A percentile compares a stretch with the other conserved stretches of the same genome.
Conservation (phyloP, 106 monocot genomes). For the Cymbidium sinense region DNA sequence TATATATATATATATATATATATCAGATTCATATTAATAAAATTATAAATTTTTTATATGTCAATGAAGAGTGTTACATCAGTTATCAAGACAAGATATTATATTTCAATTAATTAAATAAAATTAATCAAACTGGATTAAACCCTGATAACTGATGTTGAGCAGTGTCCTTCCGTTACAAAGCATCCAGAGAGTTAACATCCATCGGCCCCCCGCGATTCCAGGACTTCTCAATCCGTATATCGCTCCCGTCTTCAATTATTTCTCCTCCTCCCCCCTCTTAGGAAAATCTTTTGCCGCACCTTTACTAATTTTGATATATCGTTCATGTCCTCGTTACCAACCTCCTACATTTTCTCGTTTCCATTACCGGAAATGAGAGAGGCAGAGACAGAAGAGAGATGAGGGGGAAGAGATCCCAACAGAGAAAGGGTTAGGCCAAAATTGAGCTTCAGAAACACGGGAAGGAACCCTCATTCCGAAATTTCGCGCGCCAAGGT, state of each 20-base stretch:
- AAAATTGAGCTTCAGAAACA: background rate
- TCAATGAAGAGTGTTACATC: too few relatives aligned
- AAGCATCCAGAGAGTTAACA: background rate
- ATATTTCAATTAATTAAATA: too few relatives aligned
- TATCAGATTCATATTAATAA: too few relatives aligned
- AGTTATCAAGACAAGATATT: too few relatives aligned
- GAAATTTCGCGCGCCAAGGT: background rate
- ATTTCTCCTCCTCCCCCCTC: background rate
- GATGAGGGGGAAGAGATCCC: background rate
- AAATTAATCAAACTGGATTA: too few relatives aligned
- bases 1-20: too few relatives aligned
- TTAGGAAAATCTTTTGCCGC: background rate
- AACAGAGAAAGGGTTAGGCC: background rate
- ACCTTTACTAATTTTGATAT: conserved; percentile 1
- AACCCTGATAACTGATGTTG: too few relatives aligned
- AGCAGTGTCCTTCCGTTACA: background rate
- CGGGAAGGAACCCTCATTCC: background rate
- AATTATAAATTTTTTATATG: too few relatives aligned
- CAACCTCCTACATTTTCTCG: conserved; percentile 2
- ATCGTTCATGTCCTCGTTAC: background rate
- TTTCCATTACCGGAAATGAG: background rate
- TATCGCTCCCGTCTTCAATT: background rate
- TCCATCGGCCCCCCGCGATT: background rate
- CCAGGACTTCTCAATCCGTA: background rate
- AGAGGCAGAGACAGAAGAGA: background rate